These are phyloP conservation scores for Trichophyton simii DNA, from an alignment of 2,329 filamentous ascomycete species.

Conservation along the genomic window DNA sequence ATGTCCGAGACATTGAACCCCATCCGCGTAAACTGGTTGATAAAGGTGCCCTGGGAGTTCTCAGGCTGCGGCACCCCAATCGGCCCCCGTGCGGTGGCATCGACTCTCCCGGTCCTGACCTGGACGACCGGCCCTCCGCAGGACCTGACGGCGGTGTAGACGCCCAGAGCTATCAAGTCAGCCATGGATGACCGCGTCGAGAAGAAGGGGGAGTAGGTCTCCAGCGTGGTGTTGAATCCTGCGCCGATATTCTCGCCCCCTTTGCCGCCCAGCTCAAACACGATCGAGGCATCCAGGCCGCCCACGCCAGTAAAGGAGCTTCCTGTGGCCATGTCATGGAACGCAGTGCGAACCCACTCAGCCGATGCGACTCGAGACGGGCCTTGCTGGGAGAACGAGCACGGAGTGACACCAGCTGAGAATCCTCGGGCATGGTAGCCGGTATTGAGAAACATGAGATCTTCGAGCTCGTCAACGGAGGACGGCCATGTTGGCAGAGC, in stretches of 20 bases:
- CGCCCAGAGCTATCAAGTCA: conserved; percentile 11
- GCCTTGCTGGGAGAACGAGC: conserved; percentile 7
- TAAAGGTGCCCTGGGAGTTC: conserved; percentile 11
- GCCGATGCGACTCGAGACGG: conserved; percentile 9
- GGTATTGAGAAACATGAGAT: conserved; percentile 11
- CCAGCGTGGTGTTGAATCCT: conserved; percentile 10
- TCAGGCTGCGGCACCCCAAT: conserved; percentile 9
- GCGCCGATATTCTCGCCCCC: conserved; percentile 11
- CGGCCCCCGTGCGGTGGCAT: conserved; percentile 8
- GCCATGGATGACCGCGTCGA: conserved; percentile 10
- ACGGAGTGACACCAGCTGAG: conserved; percentile 11
- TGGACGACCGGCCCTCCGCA: conserved; percentile 10
- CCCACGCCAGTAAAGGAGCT: conserved; percentile 10
- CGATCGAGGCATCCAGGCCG: conserved; percentile 11
- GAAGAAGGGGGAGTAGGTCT: conserved; percentile 9
- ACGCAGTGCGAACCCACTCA: conserved; percentile 12
- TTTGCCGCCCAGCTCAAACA: conserved; percentile 10
- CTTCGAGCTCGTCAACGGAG: conserved; percentile 9
- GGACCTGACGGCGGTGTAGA: conserved; percentile 10
- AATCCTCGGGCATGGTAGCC: conserved; percentile 10
- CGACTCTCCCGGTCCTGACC: conserved; percentile 8
- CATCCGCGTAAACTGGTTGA: conserved; percentile 11
- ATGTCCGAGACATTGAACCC: conserved; percentile 11
- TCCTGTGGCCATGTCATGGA: conserved; percentile 10
- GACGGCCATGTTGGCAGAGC: conserved; percentile 11